Base-by-base conservation (phyloP, 106 monocot genomes). In the Dioscorea alata region DNA sequence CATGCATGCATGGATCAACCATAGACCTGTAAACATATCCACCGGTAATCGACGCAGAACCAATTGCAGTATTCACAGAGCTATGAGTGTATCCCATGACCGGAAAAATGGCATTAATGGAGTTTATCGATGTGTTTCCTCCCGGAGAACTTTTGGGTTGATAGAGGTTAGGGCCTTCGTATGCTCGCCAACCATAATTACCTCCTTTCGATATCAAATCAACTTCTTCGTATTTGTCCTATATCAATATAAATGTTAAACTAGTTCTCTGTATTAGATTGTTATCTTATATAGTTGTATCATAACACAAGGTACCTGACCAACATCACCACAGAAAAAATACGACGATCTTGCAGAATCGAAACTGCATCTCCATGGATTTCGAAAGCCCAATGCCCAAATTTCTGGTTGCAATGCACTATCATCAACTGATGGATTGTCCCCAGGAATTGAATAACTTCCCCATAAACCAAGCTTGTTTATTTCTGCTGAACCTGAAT, bases 321-420 rank as follows among this genome's bases (percentile, higher is more conserved):
- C 99, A 50, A 82, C 82, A 77, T 99, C 99, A 28, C 72, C 93
- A 66, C 99, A 99, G 57, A 74, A 85, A 64, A 99, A 93, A 50
- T 99, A 93, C 57, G 85, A 88, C 67, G 99, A 79, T 35, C 73
- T 73, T 56, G 83, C 66, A 13, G 83, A 76, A 76, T 99, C 99
- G 74, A 99, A 99, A 78, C 90, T 99, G 77, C 93, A 99, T 13
- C 92, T 82, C 99, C 99, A 99, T 51, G 99, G 99, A 81, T 99
- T 99, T 68, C 99, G 80, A 12, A 99, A 65, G 42, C 99, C 99
- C 21, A 83, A 60, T 9, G 99, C 99, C 93, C 93, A 99, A 65
- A 93, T 89, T 74, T 99, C 99, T 31, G 73, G 74, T 66, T 71
- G 79, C 20, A 84, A 76, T 56, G 49, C 68, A 54, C 57, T 78